Base-by-base conservation (phyloP, 768 basidiomycete genomes). In the Tricholoma bakamatsutake region DNA sequence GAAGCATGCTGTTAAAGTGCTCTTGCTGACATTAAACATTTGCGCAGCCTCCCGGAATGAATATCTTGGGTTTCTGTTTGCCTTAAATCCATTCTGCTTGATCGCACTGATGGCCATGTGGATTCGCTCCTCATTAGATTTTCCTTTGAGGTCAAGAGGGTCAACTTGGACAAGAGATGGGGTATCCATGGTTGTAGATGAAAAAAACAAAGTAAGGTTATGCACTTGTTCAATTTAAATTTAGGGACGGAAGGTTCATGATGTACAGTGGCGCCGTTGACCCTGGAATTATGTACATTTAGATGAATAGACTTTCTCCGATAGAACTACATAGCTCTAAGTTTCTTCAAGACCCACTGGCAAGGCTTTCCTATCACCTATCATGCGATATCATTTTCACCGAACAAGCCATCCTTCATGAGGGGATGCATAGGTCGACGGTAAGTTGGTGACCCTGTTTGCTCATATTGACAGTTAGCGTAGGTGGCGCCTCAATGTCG, bases 11-110 rank as follows among this genome's bases (percentile, higher is more conserved):
- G 48, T 49, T 18, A 49, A 49, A 31, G 48, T 49, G 28, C 24
- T 49, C 48, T 49, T 49, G 45, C 54, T 55, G 42, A 55, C 47
- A 52, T 45, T 17, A 52, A 53, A 56, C 9, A 21, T 43, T 18
- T 35, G 24, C 9, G 55, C 50, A 31, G 55, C 55, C 35, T 50
- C 35, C 12, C 55, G 21, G 34, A 56, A 35, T 12, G 55, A 56
- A 30, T 40, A 52, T 28, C 5, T 12, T 27, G 33, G 54, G 45
- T 50, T 47, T 34, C 54, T 30, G 18, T 34, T 49, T 21, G 46
- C 31, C 27, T 50, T 47, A 31, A 49, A 48, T 28, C 54, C 43
- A 48, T 48, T 31, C 31, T 15, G 21, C 21, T 34, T 31, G 47
- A 55, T 37, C 8, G 54, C 48, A 17, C 11, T 43, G 34, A 55